Percentiles rank a stretch among this genome's conserved stretches.
Evolutionary conservation across 2,329 filamentous ascomycete species (phyloP).

Genomic region (Fusarium sp.): DNA sequence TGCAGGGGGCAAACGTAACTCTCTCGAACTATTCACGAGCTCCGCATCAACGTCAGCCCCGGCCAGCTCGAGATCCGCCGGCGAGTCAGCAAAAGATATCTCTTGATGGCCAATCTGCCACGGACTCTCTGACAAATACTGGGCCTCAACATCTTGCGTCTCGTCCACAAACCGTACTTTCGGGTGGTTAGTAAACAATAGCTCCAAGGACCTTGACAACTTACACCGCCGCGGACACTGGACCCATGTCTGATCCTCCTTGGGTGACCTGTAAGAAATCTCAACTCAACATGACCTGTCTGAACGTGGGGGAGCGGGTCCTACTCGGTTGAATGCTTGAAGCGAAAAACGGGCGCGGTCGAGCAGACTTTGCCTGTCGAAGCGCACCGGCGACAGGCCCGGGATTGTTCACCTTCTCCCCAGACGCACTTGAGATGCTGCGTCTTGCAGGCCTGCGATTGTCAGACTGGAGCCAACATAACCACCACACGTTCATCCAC

Average conservation of each 20-base stretch:
- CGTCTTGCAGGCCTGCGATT: not conserved
- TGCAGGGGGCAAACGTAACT: not conserved
- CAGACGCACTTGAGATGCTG: conserved; percentile 21
- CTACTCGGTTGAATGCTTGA: conserved; percentile 13
- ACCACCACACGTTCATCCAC: not conserved
- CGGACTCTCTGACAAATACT: conserved; percentile 13
- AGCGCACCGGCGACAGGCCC: conserved; percentile 7
- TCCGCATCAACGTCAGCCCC: not conserved
- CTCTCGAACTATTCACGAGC: not conserved
- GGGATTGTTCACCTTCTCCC: not conserved
- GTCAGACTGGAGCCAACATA: not conserved
- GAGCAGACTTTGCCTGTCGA: conserved; percentile 3
- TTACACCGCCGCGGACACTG: conserved; percentile 25
- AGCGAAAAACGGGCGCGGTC: conserved; percentile 5
- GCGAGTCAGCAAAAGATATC: not conserved
- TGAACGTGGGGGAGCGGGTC: not conserved
- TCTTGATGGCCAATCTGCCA: not conserved
- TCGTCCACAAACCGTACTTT: conserved; percentile 34
- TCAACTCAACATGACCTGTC: not conserved
- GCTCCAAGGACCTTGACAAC: not conserved
- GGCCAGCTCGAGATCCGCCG: not conserved
- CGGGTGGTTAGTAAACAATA: not conserved
- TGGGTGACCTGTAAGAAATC: not conserved
- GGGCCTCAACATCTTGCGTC: conserved; percentile 26
- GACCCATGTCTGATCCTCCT: conserved; percentile 22